phyloP scores from a whole-genome alignment of 257 asterid genomes.

The Thymus mandschuricus region DNA sequence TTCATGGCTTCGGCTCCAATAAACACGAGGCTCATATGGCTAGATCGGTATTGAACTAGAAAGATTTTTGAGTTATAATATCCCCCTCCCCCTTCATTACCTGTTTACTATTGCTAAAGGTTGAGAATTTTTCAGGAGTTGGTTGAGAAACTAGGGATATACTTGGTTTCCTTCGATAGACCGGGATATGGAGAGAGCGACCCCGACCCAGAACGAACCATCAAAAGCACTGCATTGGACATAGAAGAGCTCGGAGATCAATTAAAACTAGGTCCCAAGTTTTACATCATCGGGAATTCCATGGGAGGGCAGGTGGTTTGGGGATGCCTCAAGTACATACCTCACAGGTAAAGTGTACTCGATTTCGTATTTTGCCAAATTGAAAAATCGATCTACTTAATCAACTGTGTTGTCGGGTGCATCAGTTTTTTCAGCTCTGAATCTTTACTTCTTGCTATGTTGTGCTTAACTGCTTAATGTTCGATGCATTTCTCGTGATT shows the following conservation, averaged over 20 bases:
- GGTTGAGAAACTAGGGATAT: constrained; percentile 57
- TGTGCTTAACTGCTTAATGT: too few species aligned
- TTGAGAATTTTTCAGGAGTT: constrained; percentile 40
- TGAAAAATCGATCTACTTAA: not conserved
- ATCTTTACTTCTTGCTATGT: not conserved
- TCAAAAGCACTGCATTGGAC: constrained; percentile 59
- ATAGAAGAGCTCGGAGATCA: constrained; percentile 76
- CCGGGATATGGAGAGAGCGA: constrained; percentile 89
- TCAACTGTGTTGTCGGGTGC: not conserved
- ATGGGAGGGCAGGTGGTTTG: constrained; percentile 81
- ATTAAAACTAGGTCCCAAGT: constrained; percentile 61
- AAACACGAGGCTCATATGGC: constrained; percentile 56
- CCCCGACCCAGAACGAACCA: constrained; percentile 65
- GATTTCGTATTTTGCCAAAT: not conserved
- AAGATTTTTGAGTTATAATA: not conserved
- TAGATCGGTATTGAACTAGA: constrained; percentile 47
- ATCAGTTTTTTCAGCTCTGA: not conserved
- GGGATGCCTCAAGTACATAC: constrained; percentile 80
- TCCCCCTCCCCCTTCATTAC: not conserved
- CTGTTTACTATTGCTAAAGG: not conserved
- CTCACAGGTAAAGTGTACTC: constrained; percentile 50
- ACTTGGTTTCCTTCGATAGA: constrained; percentile 72
- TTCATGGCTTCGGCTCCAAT: constrained; percentile 68
- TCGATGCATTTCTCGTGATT: not conserved
- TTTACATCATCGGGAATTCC: constrained; percentile 62